phyloP scores from a whole-genome alignment of 805 yeast species.

The Naumovozyma baii region DNA sequence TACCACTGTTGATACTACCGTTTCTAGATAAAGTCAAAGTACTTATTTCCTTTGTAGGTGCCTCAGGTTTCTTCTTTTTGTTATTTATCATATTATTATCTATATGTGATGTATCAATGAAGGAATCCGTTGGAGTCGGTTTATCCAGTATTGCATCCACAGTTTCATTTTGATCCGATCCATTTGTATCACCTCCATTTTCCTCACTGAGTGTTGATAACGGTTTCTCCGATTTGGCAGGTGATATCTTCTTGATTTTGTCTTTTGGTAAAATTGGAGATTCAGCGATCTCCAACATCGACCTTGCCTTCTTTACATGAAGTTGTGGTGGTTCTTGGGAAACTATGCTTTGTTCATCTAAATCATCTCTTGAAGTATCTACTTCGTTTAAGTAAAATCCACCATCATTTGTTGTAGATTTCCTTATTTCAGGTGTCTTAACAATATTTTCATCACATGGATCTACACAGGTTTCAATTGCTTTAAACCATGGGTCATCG shows the following conservation, averaged over 20 bases:
- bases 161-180: slow-evolving; percentile 1
- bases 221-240: not conserved
- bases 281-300: slow-evolving; percentile 23
- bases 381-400: slow-evolving; percentile 9
- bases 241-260: not conserved
- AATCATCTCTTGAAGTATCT: slow-evolving; percentile 9
- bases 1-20: not conserved
- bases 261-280: slow-evolving; percentile 5
- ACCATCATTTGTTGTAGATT: slow-evolving; percentile 11
- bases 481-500: slow-evolving; percentile 54
- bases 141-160: slow-evolving; percentile 7
- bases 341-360: not conserved
- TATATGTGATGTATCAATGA: not conserved
- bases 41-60: not conserved
- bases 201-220: slow-evolving; percentile 6
- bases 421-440: slow-evolving; percentile 20
- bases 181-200: slow-evolving; percentile 2
- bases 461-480: slow-evolving; percentile 46
- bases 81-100: not conserved
- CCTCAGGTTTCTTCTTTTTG: not conserved
- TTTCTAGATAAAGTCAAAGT: not conserved
- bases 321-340: slow-evolving; percentile 4
- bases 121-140: slow-evolving; percentile 4
- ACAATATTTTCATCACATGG: slow-evolving; percentile 12
- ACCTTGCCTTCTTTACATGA: slow-evolving; percentile 12